A percentile compares a stretch with the other conserved stretches of the same genome.
Evolutionary conservation across 805 yeast genomes (phyloP).

Genomic region (Cyberlindnera nakhonratchasimensis): DNA sequence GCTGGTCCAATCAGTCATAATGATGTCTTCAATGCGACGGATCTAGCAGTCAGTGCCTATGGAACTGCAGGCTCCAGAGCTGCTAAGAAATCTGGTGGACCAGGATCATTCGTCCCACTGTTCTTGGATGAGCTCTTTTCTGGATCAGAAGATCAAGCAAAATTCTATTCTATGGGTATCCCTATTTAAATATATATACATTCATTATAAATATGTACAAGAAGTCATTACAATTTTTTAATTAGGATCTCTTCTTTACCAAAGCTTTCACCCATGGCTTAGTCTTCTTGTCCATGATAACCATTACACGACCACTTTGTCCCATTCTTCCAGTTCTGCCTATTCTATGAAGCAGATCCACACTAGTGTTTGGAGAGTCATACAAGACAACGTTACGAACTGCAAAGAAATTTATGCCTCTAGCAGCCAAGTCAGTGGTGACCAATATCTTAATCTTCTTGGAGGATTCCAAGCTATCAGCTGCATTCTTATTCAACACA

Average conservation of each 20-base stretch:
- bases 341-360: slow-evolving; percentile 84
- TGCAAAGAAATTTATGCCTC: slow-evolving; percentile 85
- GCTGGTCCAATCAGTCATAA: neutral
- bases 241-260: slow-evolving; percentile 27
- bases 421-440: slow-evolving; percentile 83
- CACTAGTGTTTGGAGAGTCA: slow-evolving; percentile 81
- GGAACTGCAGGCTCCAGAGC: slow-evolving; percentile 2
- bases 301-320: slow-evolving; percentile 80
- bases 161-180: neutral
- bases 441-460: slow-evolving; percentile 61
- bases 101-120: slow-evolving; percentile 7
- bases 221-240: neutral
- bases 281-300: slow-evolving; percentile 65
- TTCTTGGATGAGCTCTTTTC: slow-evolving; percentile 7
- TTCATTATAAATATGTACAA: neutral
- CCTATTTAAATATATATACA: neutral
- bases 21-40: neutral
- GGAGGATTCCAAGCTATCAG: neutral
- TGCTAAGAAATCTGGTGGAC: slow-evolving; percentile 1
- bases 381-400: slow-evolving; percentile 77
- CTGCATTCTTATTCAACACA: slow-evolving; percentile 17
- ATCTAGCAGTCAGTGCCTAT: neutral
- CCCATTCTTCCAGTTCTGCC: slow-evolving; percentile 96
- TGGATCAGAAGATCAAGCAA: neutral
- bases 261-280: slow-evolving; percentile 81